phyloP scores from a whole-genome alignment of 371 early-diverging fungal species.

The Chytridiales sp. region DNA sequence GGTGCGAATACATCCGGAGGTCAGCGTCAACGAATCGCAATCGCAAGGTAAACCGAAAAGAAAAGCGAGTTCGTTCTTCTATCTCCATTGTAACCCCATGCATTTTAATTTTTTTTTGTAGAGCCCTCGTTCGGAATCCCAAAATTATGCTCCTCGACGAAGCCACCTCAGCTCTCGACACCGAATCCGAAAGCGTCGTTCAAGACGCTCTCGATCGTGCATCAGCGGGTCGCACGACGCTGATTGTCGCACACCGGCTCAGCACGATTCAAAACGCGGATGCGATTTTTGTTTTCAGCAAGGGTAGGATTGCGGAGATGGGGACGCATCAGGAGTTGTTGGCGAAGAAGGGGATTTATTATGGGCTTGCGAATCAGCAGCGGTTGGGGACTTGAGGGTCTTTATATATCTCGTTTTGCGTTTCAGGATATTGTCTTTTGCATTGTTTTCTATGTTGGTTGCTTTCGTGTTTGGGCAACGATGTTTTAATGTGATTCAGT shows the following conservation, averaged over 20 bases:
- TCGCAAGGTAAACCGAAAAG: too few species aligned
- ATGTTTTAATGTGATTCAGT: too few species aligned
- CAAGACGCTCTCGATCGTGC: slow-evolving; percentile 45
- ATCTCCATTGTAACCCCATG: too few species aligned
- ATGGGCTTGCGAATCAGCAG: slow-evolving; percentile 40
- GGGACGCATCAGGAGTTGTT: slow-evolving; percentile 80
- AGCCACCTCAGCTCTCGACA: slow-evolving; percentile 90
- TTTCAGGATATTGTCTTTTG: too few species aligned
- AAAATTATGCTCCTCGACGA: slow-evolving; percentile 85
- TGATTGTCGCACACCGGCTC: slow-evolving; percentile 52
- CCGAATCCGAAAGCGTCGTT: slow-evolving; percentile 47
- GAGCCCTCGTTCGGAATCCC: slow-evolving; percentile 83
- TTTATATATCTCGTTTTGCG: background rate
- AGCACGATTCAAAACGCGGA: slow-evolving; percentile 80
- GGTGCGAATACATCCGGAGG: slow-evolving; percentile 49
- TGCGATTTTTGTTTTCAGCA: slow-evolving; percentile 52
- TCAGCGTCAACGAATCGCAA: slow-evolving; percentile 46
- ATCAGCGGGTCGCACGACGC: slow-evolving; percentile 26
- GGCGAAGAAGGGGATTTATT: slow-evolving; percentile 35
- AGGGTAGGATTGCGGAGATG: slow-evolving; percentile 75
- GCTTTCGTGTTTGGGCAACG: too few species aligned
- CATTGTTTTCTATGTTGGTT: too few species aligned
- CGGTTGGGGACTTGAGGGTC: background rate
- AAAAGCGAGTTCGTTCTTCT: too few species aligned
- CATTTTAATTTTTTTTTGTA: too few species aligned